Percentiles rank a stretch among this genome's conserved stretches.
Conservation (phyloP, 805 yeast genomes). For the Wickerhamomyces silvicola region DNA sequence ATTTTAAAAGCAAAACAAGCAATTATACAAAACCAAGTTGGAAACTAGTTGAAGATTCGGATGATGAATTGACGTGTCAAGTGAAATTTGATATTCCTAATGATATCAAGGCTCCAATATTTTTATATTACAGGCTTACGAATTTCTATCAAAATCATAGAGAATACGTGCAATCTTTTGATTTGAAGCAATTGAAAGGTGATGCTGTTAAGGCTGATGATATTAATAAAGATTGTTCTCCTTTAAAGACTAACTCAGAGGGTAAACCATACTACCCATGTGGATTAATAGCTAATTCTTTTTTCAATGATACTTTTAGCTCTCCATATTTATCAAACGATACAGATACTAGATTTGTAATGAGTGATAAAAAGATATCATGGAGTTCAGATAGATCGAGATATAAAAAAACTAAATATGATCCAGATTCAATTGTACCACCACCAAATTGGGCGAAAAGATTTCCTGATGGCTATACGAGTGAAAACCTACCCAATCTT, state of each 20-base stretch:
- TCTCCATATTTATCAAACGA: conserved; percentile 31
- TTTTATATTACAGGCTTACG: conserved; percentile 77
- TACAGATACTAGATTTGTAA: conserved; percentile 4
- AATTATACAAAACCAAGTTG: conserved; percentile 46
- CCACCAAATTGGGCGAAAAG: conserved; percentile 85
- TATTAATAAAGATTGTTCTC: conserved; percentile 52
- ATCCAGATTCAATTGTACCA: conserved; percentile 69
- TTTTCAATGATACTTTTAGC: conserved; percentile 81
- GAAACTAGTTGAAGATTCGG: conserved; percentile 43
- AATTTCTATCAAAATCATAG: conserved; percentile 94
- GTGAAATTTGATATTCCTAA: conserved; percentile 68
- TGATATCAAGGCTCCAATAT: conserved; percentile 65
- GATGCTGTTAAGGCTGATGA: conserved; percentile 48
- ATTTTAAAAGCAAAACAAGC: conserved; percentile 40
- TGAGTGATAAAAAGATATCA: conserved; percentile 55
- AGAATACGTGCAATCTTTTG: conserved; percentile 82
- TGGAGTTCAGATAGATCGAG: conserved; percentile 76
- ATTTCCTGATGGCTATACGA: conserved; percentile 88
- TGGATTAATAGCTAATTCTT: conserved; percentile 89
- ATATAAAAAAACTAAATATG: conserved; percentile 68
- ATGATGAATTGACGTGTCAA: conserved; percentile 43
- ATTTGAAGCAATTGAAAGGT: conserved; percentile 77
- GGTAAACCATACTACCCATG: conserved; percentile 82
- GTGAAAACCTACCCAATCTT: conserved; percentile 69
- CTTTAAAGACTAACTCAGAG: conserved; percentile 44